phyloP scores from a whole-genome alignment of 2,329 filamentous ascomycete genomes.

The Claviceps africana region DNA sequence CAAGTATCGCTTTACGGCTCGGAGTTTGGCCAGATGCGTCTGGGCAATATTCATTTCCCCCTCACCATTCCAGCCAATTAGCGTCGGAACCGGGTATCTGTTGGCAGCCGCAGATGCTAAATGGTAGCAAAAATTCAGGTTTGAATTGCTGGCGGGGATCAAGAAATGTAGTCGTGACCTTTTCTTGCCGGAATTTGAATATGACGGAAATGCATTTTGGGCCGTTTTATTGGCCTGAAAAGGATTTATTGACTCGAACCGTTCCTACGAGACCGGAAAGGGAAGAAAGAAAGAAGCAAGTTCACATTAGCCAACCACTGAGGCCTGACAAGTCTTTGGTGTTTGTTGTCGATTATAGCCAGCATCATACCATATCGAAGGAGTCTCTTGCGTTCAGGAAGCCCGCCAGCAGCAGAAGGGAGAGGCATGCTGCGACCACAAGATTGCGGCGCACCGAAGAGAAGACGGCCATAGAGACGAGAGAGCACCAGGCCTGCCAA shows the following conservation, averaged over 20 bases:
- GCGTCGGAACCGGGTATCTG: constrained; percentile 22
- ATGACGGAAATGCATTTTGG: not conserved
- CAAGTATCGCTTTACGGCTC: constrained; percentile 22
- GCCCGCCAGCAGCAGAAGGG: not conserved
- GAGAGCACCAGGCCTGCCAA: not conserved
- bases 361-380: constrained; percentile 1
- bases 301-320: not conserved
- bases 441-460: not conserved
- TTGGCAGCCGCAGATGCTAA: constrained; percentile 23
- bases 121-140: constrained; percentile 24
- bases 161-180: constrained; percentile 24
- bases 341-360: not conserved
- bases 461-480: not conserved
- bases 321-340: not conserved
- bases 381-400: not conserved
- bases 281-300: not conserved
- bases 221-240: not conserved
- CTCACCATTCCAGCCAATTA: constrained; percentile 25
- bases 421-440: constrained; percentile 1
- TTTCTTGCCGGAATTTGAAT: constrained; percentile 1
- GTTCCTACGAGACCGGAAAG: not conserved
- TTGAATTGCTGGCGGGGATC: constrained; percentile 23
- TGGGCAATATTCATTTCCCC: constrained; percentile 20
- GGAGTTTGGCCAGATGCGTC: constrained; percentile 27
- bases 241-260: not conserved